phyloP scores from a whole-genome alignment of 768 basidiomycete genomes.

The Gloeostereum incarnatum region DNA sequence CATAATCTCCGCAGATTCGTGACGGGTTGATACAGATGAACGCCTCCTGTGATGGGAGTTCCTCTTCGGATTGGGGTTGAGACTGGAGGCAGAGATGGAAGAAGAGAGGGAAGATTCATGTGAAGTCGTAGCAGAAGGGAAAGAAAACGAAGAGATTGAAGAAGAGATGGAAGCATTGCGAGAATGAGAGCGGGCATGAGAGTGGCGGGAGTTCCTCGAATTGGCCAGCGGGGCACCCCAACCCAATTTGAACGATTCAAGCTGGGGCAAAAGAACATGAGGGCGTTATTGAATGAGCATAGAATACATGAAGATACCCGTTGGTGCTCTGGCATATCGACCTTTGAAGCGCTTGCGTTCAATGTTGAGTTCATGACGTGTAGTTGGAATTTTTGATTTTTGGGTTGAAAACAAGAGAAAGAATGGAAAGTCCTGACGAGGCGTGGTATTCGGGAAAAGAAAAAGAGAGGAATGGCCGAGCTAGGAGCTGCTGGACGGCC shows the following conservation, averaged over 20 bases:
- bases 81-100: conserved; percentile 25
- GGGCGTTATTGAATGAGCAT: not conserved
- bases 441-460: conserved; percentile 18
- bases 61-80: conserved; percentile 41
- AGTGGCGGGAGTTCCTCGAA: conserved; percentile 27
- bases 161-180: conserved; percentile 53
- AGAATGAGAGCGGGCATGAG: conserved; percentile 63
- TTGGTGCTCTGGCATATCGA: conserved; percentile 30
- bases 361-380: conserved; percentile 14
- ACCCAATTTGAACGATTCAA: conserved; percentile 71
- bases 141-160: conserved; percentile 30
- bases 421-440: conserved; percentile 24
- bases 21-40: conserved; percentile 83
- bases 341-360: conserved; percentile 17
- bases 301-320: conserved; percentile 20
- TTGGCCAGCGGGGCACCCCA: conserved; percentile 26
- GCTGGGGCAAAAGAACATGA: conserved; percentile 36
- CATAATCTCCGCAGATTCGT: conserved; percentile 89
- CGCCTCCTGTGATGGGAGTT: conserved; percentile 79
- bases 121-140: conserved; percentile 28
- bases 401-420: conserved; percentile 12
- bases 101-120: conserved; percentile 13
- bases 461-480: conserved; percentile 26
- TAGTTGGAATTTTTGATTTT: conserved; percentile 6
- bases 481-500: conserved; percentile 3